Conservation (phyloP, 2,329 filamentous ascomycete species). For the Sporothrix humicola region DNA sequence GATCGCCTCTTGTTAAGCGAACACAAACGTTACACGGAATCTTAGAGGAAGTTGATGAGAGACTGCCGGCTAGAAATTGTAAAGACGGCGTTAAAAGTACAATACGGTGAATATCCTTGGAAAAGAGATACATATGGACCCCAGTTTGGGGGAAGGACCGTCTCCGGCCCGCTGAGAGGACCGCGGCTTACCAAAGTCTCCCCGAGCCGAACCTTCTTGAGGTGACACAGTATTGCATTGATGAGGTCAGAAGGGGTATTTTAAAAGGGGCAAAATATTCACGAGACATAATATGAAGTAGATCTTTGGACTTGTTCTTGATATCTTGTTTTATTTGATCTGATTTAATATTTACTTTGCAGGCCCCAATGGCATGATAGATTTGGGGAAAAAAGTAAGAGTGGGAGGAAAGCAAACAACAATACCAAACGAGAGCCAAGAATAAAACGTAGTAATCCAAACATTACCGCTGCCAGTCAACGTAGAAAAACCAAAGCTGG, state of each 20-base stretch:
- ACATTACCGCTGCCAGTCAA: slow-evolving; percentile 7
- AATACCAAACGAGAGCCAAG: neutral
- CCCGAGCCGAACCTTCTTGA: neutral
- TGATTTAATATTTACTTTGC: neutral
- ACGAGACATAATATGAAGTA: no score
- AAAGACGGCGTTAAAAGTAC: neutral
- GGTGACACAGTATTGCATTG: neutral
- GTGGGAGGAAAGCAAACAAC: neutral
- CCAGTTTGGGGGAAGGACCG: neutral
- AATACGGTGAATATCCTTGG: no score
- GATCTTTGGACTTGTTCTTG: no score
- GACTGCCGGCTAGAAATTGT: neutral
- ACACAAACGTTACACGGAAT: neutral
- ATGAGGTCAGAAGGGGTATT: neutral
- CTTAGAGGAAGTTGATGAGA: neutral
- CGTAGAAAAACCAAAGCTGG: neutral
- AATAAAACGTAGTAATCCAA: slow-evolving; percentile 6
- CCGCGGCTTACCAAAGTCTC: neutral
- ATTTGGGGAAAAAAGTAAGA: neutral
- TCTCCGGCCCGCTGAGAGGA: neutral
- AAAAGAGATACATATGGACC: no score
- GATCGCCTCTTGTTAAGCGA: slow-evolving; percentile 25
- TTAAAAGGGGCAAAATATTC: no score
- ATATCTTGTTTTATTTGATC: neutral
- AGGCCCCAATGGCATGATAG: slow-evolving; percentile 9